These are phyloP conservation scores for Aspergillus fischeri DNA, from an alignment of 2,329 filamentous ascomycete species.

Conservation along the genomic window DNA sequence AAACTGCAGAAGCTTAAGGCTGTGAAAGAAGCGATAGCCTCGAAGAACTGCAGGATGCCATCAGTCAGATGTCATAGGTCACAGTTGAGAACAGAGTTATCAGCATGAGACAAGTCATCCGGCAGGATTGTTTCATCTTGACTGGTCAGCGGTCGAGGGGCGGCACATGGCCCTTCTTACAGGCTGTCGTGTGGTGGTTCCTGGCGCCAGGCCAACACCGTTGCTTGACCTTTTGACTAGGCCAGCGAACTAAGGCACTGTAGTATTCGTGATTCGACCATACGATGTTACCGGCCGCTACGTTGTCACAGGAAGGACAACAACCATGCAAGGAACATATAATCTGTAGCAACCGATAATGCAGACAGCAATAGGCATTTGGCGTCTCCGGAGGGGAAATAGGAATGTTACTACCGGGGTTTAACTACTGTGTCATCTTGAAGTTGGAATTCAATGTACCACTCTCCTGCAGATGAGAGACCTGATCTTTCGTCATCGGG, in stretches of 20 bases:
- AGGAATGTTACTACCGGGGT: no score
- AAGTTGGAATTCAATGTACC: background rate
- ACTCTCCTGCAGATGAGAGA: background rate
- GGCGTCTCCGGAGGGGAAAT: background rate
- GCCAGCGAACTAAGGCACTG: background rate
- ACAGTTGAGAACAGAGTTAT: background rate
- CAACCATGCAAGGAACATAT: background rate
- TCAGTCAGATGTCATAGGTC: background rate
- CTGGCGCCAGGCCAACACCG: conserved; percentile 12
- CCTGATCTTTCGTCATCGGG: background rate
- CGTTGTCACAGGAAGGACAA: background rate
- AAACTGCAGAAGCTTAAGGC: background rate
- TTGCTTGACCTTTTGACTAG: conserved; percentile 3
- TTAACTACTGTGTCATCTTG: background rate
- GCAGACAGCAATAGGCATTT: background rate
- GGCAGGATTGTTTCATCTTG: conserved; percentile 15
- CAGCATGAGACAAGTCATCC: conserved; percentile 8
- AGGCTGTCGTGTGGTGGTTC: conserved; percentile 15
- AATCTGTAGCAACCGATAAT: background rate
- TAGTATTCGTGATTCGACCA: background rate
- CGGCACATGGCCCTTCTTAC: conserved; percentile 14
- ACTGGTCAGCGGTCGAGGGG: conserved; percentile 6
- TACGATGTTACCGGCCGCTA: background rate
- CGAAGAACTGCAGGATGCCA: background rate
- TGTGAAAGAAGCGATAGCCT: background rate